Evolutionary conservation across 805 yeast species (phyloP), one percentile per base, ranked within the genome.

Genomic region (Yamadazyma nakazawae): DNA sequence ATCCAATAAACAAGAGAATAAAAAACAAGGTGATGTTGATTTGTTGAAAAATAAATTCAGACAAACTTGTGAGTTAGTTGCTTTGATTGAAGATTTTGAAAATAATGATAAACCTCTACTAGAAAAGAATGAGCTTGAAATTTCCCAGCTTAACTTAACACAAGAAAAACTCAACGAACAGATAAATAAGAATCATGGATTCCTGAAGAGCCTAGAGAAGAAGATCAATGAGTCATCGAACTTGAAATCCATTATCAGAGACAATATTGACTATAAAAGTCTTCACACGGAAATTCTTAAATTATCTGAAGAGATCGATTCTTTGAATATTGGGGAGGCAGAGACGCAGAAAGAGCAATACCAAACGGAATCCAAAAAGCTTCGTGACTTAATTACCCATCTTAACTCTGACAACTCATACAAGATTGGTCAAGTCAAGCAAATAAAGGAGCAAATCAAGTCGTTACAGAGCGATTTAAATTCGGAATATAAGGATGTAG

Each of bases 381-480:
- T 90, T 31, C 67, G 80, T 46, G 67, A 69, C 13, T 59, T 67
- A 34, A 79, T 81, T 44, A 74, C 86, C 13, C 65, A 64, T 3
- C 61, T 86, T 36, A 85, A 82, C 50, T 75, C 90, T 1, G 62
- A 64, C 43, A 81, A 86, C 55, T 86, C 96, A 2, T 83, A 89
- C 11, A 85, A 84, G 54, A 63, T 81, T 18, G 99, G 99, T 17
- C 98, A 92, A 62, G 77, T 88, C 35, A 82, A 82, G 50, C 97
- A 92, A 59, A 72, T 94, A 50, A 80, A 82, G 40, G 88, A 81
- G 53, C 96, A 90, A 57, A 74, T 85, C 5, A 64, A 64, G 18
- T 67, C 75, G 2, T 63, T 86, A 9, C 67, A 74, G 17, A 61
- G 63, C 5, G 97, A 90, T 58, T 68, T 92, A 10, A 67, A 68